Evolutionary conservation across 1,284 basidiomycete species (phyloP), one percentile per base, ranked within the genome.

Genomic region (Nidula niveotomentosa): DNA sequence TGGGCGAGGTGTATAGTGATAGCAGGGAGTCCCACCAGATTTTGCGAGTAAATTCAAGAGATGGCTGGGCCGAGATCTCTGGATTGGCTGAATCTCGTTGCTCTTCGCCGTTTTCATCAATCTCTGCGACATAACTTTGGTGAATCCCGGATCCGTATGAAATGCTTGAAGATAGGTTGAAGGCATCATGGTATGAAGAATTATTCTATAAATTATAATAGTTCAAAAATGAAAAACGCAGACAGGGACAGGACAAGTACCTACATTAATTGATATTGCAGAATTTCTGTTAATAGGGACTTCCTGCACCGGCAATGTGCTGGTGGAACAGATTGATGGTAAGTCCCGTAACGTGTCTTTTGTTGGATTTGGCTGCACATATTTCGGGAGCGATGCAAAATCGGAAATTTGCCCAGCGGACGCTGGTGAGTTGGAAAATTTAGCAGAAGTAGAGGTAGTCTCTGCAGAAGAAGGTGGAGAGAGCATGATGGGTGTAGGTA

Each of bases 11-110:
- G 66, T 90, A 90, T 8, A 85, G 64, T 30, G 73, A 72, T 37
- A 90, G 68, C 23, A 91, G 74, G 4, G 78, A 81, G 63, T 91
- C 90, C 86, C 87, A 91, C 89, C 89, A 91, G 36, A 83, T 84
- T 72, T 86, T 83, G 52, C 86, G 85, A 33, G 77, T 74, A 66
- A 88, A 90, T 48, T 78, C 76, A 33, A 86, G 68, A 10, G 86
- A 85, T 6, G 88, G 88, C 56, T 83, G 81, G 49, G 72, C 63
- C 34, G 63, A 68, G 35, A 79, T 80, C 56, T 60, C 58, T 51
- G 41, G 56, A 51, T 47, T 57, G 39, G 62, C 57, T 48, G 56
- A 47, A 15, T 62, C 60, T 23, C 62, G 66, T 57, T 69, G 68
- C 53, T 74, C 67, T 45, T 71, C 65, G 13, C 69, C 68, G 41